Base-by-base conservation (phyloP, 306 rosid genomes). In the Quercus glauca region DNA sequence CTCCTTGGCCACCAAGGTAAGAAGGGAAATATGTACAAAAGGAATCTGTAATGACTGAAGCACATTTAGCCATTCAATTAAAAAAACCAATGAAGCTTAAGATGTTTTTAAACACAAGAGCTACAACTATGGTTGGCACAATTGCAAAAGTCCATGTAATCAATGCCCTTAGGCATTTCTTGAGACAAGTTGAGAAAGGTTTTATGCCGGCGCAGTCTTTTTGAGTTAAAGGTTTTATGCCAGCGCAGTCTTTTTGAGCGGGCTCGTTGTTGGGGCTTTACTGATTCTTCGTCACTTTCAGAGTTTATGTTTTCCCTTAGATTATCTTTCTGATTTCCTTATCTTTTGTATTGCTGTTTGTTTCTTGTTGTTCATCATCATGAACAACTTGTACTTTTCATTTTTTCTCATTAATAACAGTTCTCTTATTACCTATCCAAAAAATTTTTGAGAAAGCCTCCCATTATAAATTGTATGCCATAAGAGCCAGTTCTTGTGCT, bases 391-490 rank as follows among this genome's bases (percentile, higher is more conserved):
- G 26, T 25, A 25, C 26, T 25, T 25, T 25, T 25, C 26, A 25
- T 25, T 25, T 25, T 25, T 25, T 25, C 26, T 25, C 26, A 25
- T 25, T 25, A 25, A 25, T 25, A 25, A 25, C 26, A 25, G 26
- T 25, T 25, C 26, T 1, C 26, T 25, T 1, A 25, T 25, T 25
- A 25, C 26, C 26, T 25, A 25, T 25, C 26, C 1, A 23, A 23
- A 23, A 23, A 23, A 23, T n/a, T n/a, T n/a, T 91, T 84, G 63
- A 92, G 97, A 86, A 92, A 92, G 49, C 97, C 97, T 19, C 96
- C 97, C 97, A 92, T 92, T 74, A 92, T 91, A 85, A 92, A 92
- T 80, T 92, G 97, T 67, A 96, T 96, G 69, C 96, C 97, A 79
- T 90, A 92, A 14, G 97, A 91, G 59, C 97, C 97, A 31, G 97